phyloP scores from a whole-genome alignment of 164 flowering plant genomes.

The Vitis rotundifolia region DNA sequence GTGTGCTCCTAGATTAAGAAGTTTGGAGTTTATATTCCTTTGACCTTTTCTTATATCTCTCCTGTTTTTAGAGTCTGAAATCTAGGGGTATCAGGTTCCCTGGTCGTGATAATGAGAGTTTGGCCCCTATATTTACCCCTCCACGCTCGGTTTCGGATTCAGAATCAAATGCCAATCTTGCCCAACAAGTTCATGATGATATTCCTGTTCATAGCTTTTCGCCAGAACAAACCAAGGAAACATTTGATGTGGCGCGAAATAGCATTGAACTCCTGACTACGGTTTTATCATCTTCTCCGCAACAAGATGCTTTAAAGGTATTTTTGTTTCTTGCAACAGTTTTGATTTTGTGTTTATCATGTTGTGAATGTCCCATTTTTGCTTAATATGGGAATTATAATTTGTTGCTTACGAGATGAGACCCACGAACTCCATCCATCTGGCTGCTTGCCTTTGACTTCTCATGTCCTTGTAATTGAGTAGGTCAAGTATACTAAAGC shows the following conservation, averaged over 20 bases:
- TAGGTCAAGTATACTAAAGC: too few relatives aligned
- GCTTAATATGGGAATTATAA: too few relatives aligned
- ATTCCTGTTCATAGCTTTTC: constrained; percentile 55
- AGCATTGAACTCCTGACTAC: constrained; percentile 91
- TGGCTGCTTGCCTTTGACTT: too few relatives aligned
- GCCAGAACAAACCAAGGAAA: constrained; percentile 88
- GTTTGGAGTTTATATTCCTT: not conserved
- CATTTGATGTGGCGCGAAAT: constrained; percentile 91
- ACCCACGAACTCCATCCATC: too few relatives aligned
- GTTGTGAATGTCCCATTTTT: too few relatives aligned
- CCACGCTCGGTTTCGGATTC: constrained; percentile 61
- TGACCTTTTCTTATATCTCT: not conserved
- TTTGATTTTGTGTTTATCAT: not conserved
- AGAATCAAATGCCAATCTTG: constrained; percentile 35
- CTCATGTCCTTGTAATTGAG: too few relatives aligned
- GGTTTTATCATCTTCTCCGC: constrained; percentile 90
- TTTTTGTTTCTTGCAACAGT: not conserved
- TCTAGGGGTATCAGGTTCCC: constrained; percentile 92
- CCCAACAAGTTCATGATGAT: constrained; percentile 45
- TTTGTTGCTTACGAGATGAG: too few relatives aligned
- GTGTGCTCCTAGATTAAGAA: too few relatives aligned
- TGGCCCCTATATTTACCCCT: constrained; percentile 94
- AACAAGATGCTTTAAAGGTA: constrained; percentile 88
- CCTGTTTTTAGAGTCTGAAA: constrained; percentile 61
- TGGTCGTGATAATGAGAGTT: constrained; percentile 89